Evolutionary conservation across 2,329 filamentous ascomycete species (phyloP).

Genomic region (Coniella lustricola): DNA sequence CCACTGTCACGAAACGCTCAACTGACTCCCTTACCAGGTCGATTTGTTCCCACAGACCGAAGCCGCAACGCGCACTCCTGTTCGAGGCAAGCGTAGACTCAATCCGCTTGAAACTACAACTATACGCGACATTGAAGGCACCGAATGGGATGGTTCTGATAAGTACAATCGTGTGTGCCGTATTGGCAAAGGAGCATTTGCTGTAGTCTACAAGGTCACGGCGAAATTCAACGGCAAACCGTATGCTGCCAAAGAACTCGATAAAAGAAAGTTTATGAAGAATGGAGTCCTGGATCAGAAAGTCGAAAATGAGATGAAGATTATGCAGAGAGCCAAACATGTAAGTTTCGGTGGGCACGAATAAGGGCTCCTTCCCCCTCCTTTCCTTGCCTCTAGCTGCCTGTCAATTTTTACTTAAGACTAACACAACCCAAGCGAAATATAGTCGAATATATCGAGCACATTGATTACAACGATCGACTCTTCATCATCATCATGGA

Average conservation of each 20-base stretch:
- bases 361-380: neutral
- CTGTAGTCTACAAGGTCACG: conserved; percentile 84
- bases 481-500: conserved; percentile 98
- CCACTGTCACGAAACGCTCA: neutral
- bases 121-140: conserved; percentile 29
- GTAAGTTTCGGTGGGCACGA: conserved; percentile 43
- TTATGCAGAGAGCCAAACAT: conserved; percentile 82
- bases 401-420: neutral
- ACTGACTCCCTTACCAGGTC: conserved; percentile 17
- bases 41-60: conserved; percentile 24
- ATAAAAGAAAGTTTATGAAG: conserved; percentile 89
- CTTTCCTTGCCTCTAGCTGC: neutral
- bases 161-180: conserved; percentile 76
- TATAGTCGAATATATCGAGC: conserved; percentile 86
- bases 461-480: conserved; percentile 71
- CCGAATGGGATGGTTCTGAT: conserved; percentile 72
- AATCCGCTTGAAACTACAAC: conserved; percentile 22
- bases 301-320: conserved; percentile 93
- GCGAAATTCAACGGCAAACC: conserved; percentile 75
- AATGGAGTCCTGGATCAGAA: conserved; percentile 85
- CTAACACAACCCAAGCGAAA: conserved; percentile 53
- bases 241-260: conserved; percentile 89
- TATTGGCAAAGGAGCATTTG: conserved; percentile 92
- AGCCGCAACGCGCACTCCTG: neutral
- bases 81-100: conserved; percentile 2